Conservation (phyloP, 192 early-diverging fungal species). For the Rhizoclosmatium globosum region DNA sequence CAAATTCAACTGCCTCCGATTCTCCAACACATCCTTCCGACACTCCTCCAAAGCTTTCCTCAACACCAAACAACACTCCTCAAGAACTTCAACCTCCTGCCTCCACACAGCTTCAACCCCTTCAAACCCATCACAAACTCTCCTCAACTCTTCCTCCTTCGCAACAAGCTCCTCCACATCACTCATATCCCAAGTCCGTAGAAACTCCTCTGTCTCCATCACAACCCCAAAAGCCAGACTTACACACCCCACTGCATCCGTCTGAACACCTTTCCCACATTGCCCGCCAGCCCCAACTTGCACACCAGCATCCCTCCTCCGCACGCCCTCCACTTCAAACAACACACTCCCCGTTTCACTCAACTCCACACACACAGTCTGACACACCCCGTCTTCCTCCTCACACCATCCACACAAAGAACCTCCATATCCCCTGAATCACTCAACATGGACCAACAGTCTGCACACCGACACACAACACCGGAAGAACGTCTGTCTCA, state of each 20-base stretch:
- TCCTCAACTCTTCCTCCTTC: too few relatives aligned
- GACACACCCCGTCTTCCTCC: too few relatives aligned
- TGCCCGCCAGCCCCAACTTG: background rate
- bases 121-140: background rate
- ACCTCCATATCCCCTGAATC: too few relatives aligned
- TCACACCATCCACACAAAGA: too few relatives aligned
- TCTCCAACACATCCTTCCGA: slow-evolving; percentile 16
- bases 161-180: too few relatives aligned
- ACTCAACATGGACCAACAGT: too few relatives aligned
- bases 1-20: slow-evolving; percentile 23
- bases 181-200: background rate
- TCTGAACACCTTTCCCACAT: background rate
- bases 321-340: too few relatives aligned
- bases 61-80: background rate
- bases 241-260: background rate
- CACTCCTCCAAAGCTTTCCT: background rate
- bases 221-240: background rate
- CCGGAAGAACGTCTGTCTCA: background rate
- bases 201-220: background rate
- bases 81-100: background rate
- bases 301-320: background rate
- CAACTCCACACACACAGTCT: too few relatives aligned
- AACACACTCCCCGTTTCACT: too few relatives aligned
- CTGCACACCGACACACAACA: too few relatives aligned
- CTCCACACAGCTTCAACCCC: background rate